phyloP scores from a whole-genome alignment of 2,329 filamentous ascomycete genomes.

The Atkinsonella texensis region DNA sequence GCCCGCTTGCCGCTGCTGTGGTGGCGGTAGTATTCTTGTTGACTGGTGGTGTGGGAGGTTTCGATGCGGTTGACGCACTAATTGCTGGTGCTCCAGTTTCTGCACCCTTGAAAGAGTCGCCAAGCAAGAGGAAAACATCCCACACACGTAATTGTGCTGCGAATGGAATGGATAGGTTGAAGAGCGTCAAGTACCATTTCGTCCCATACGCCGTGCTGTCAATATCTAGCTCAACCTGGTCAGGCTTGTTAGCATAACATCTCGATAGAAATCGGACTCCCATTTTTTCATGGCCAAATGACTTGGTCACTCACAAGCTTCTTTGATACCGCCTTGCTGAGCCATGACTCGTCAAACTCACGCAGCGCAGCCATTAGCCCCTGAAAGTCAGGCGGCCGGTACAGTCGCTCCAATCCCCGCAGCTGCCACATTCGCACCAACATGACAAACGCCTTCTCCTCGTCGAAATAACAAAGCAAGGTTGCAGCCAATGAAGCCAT shows the following conservation, averaged over 20 bases:
- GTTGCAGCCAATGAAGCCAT: constrained; percentile 94
- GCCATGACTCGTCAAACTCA: constrained; percentile 79
- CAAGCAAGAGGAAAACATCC: constrained; percentile 95
- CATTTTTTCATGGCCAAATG: too few species aligned
- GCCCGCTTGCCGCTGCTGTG: constrained; percentile 30
- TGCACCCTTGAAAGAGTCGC: constrained; percentile 22
- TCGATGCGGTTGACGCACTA: constrained; percentile 5
- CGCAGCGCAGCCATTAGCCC: constrained; percentile 76
- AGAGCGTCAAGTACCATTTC: constrained; percentile 92
- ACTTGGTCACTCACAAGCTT: constrained; percentile 54
- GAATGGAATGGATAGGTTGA: constrained; percentile 95
- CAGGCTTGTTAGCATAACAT: not conserved
- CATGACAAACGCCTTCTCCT: constrained; percentile 92
- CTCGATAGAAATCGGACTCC: too few species aligned
- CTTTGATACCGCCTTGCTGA: constrained; percentile 65
- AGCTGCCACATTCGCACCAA: constrained; percentile 87
- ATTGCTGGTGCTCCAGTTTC: not conserved
- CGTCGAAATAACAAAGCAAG: constrained; percentile 90
- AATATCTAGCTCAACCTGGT: constrained; percentile 62
- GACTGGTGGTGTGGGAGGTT: not conserved
- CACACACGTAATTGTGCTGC: constrained; percentile 88
- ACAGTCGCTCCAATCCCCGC: constrained; percentile 74
- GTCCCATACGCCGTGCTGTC: constrained; percentile 89
- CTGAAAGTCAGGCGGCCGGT: constrained; percentile 62
- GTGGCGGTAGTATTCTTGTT: constrained; percentile 6